A percentile compares a stretch with the other conserved stretches of the same genome.
phyloP scores from a whole-genome alignment of 139 green algal genomes.

The Chlamydomonas sp. region DNA sequence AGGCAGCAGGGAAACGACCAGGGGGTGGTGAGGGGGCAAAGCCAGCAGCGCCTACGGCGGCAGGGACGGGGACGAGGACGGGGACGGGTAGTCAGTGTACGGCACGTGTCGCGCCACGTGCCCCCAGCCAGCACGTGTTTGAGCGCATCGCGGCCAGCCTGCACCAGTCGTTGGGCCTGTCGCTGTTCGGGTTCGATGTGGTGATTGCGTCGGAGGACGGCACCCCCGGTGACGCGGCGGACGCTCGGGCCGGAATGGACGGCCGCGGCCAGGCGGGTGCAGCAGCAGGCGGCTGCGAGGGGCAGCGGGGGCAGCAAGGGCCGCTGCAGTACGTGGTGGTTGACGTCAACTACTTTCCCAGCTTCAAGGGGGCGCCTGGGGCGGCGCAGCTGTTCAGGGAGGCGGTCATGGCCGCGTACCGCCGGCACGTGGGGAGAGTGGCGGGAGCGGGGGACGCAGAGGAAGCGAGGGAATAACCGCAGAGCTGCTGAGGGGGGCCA shows the following conservation, averaged over 20 bases:
- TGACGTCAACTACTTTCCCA: conserved; percentile 85
- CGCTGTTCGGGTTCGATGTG: conserved; percentile 81
- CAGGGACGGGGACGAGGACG: background rate
- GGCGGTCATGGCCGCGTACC: background rate
- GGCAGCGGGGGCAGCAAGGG: no score
- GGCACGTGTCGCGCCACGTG: background rate
- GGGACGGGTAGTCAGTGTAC: background rate
- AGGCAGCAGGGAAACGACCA: background rate
- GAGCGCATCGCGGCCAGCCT: conserved; percentile 52
- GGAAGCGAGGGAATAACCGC: no score
- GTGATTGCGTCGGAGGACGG: conserved; percentile 41
- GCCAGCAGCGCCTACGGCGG: background rate
- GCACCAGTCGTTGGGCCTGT: conserved; percentile 59
- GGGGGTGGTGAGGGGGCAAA: background rate
- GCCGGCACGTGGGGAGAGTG: background rate
- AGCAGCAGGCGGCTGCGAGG: conserved; percentile 8
- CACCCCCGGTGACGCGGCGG: background rate
- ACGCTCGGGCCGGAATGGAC: background rate
- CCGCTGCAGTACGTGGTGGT: conserved; percentile 54
- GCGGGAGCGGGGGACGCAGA: no score
- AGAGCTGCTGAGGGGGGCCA: no score
- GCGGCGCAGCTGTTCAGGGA: conserved; percentile 41
- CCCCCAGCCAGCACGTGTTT: conserved; percentile 43
- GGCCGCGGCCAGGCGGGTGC: background rate
- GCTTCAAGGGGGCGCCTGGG: conserved; percentile 59